Base-by-base conservation (phyloP, 495 filamentous ascomycete species). In the Penicillium tannophilum region DNA sequence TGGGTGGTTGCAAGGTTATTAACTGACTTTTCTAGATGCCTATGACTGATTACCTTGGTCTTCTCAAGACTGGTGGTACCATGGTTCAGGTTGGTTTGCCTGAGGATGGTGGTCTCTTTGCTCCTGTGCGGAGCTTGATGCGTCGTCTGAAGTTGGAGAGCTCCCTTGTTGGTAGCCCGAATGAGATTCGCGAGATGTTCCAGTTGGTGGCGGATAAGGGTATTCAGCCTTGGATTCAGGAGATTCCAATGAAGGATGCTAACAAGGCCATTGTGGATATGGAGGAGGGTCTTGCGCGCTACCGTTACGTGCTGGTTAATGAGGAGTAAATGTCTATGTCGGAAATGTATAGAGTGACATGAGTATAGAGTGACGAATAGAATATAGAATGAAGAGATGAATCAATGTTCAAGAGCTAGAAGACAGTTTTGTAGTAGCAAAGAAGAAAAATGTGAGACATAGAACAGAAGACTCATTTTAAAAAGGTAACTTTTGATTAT, bases 161-260 rank as follows among this genome's bases (percentile, higher is more conserved):
- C 9, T 87, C 83, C n/a, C 59, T 83, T 33, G 90, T 93, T 53
- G 91, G 91, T 3, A 77, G 82, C 24, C 90, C 90, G 1, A 61
- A 63, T 23, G 88, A 94, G 69, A 93, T 94, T 63, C 75, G 83
- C 45, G 88, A 92, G 69, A 95, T 97, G 91, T 70, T 96, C 63
- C 64, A 88, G 49, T 79, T 96, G 56, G 91, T 88, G 12, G 89
- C 75, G 0, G 82, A 89, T 55, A 88, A 92, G 75, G 79, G 80
- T 0, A 73, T 96, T 54, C 82, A 87, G 67, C 80, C 89, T 0
- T 93, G 89, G 89, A 76, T 94, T 14, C 69, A 91, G 69, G 78
- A 83, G 72, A 76, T 87, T 51, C 83, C 86, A 7, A 80, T 97
- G 84, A 88, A 84, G 74, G 84, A 92, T 11, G 89, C 87, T 24